phyloP scores from a whole-genome alignment of 306 rosid species.

The Gastrolobium bilobum region DNA sequence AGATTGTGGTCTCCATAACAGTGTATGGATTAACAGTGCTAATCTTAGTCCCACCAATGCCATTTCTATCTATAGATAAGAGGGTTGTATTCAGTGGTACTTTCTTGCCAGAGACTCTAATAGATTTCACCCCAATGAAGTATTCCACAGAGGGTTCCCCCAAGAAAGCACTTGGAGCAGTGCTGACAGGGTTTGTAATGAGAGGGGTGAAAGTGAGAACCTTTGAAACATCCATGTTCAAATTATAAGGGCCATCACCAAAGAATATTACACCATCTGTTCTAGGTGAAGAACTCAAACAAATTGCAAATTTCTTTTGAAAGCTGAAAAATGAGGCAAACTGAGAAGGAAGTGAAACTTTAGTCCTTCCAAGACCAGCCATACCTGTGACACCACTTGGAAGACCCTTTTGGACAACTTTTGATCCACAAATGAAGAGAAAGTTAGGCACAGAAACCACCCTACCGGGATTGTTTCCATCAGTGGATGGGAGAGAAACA shows the following conservation, averaged over 20 bases:
- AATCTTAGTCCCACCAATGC: slow-evolving; percentile 77
- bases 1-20: slow-evolving; percentile 62
- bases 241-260: slow-evolving; percentile 60
- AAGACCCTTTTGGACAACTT: slow-evolving; percentile 51
- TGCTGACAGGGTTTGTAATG: slow-evolving; percentile 58
- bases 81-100: slow-evolving; percentile 55
- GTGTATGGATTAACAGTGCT: slow-evolving; percentile 70
- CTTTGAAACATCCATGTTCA: slow-evolving; percentile 52
- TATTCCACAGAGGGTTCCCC: slow-evolving; percentile 66
- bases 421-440: slow-evolving; percentile 63
- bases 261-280: slow-evolving; percentile 60
- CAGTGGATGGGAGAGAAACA: slow-evolving; percentile 57
- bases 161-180: slow-evolving; percentile 25
- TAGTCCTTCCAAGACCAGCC: slow-evolving; percentile 68
- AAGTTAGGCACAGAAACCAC: slow-evolving; percentile 53
- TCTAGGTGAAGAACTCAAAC: slow-evolving; percentile 53
- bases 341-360: slow-evolving; percentile 57
- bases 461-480: slow-evolving; percentile 50
- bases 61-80: slow-evolving; percentile 55
- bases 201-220: slow-evolving; percentile 66
- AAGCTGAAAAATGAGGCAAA: slow-evolving; percentile 60
- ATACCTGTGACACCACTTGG: slow-evolving; percentile 64
- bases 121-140: slow-evolving; percentile 66
- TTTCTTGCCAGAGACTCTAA: slow-evolving; percentile 48
- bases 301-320: slow-evolving; percentile 61